Percentiles rank a stretch among this genome's conserved stretches.
Evolutionary conservation across 495 filamentous ascomycete species (phyloP).

Genomic region (Podospora pseudoanserina): DNA sequence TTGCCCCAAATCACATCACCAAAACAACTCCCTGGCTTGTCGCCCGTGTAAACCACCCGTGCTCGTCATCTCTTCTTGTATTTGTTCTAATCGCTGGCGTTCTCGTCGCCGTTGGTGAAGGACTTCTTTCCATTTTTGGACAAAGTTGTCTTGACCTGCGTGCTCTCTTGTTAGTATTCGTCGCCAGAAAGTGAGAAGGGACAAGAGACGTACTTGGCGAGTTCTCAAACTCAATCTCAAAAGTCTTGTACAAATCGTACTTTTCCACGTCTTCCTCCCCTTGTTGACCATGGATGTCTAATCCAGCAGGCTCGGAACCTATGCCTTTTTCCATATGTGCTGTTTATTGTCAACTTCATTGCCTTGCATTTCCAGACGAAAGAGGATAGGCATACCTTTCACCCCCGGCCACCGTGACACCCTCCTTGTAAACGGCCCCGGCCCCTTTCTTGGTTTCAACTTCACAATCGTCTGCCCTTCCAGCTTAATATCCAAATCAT

Average conservation of each 20-base stretch:
- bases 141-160: conserved; percentile 32
- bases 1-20: conserved; percentile 1
- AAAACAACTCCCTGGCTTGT: conserved; percentile 26
- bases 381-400: conserved; percentile 22
- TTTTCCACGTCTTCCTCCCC: conserved; percentile 27
- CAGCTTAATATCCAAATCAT: conserved; percentile 32
- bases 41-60: conserved; percentile 26
- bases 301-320: conserved; percentile 26
- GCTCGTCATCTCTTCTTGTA: conserved; percentile 33
- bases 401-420: conserved; percentile 31
- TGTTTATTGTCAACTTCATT: conserved; percentile 9
- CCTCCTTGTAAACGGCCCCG: conserved; percentile 22
- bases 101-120: conserved; percentile 31
- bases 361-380: neutral
- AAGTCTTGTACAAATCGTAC: conserved; percentile 36
- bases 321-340: conserved; percentile 25
- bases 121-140: conserved; percentile 36
- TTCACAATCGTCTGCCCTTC: conserved; percentile 31
- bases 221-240: conserved; percentile 41
- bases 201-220: conserved; percentile 27
- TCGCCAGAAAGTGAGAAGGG: neutral
- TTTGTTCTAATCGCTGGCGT: conserved; percentile 25
- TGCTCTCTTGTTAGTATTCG: neutral
- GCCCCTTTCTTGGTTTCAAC: conserved; percentile 28
- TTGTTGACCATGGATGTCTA: conserved; percentile 31